phyloP scores from a whole-genome alignment of 1,284 basidiomycete species.

The Hymenochaete sp. region DNA sequence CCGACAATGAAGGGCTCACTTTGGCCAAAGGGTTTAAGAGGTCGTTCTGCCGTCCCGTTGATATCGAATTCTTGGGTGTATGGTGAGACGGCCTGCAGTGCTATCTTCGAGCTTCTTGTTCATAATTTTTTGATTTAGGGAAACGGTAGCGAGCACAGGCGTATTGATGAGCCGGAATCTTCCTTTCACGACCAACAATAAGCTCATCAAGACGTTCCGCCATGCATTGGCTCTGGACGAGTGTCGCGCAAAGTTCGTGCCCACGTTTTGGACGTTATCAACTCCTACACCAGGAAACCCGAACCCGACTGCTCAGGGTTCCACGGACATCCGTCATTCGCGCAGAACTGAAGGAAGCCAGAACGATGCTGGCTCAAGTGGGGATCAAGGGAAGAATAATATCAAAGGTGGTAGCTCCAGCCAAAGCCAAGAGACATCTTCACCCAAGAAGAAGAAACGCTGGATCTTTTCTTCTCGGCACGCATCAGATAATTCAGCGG shows the following conservation, averaged over 20 bases:
- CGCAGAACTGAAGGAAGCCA: too few species aligned
- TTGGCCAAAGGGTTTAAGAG: slow-evolving; percentile 54
- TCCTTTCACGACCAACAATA: slow-evolving; percentile 55
- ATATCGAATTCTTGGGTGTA: slow-evolving; percentile 56
- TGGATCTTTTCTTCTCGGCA: neutral
- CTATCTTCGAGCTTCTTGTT: slow-evolving; percentile 3
- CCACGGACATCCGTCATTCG: too few species aligned
- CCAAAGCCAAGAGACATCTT: neutral
- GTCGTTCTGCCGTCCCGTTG: slow-evolving; percentile 51
- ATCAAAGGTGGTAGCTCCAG: slow-evolving; percentile 1
- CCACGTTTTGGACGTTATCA: slow-evolving; percentile 40
- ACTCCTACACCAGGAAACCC: neutral
- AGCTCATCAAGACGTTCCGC: slow-evolving; percentile 48
- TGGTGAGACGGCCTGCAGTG: slow-evolving; percentile 38
- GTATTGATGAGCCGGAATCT: slow-evolving; percentile 43
- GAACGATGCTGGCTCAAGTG: neutral
- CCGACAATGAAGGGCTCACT: slow-evolving; percentile 28
- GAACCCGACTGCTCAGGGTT: slow-evolving; percentile 2
- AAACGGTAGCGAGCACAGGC: slow-evolving; percentile 62
- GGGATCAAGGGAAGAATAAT: neutral
- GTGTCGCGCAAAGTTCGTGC: slow-evolving; percentile 46
- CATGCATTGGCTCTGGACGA: slow-evolving; percentile 61
- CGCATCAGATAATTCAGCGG: neutral
- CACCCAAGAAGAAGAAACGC: neutral
- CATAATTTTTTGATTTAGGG: slow-evolving; percentile 32